phyloP scores from a whole-genome alignment of 805 yeast genomes.

The Suhomyces vadensis region DNA sequence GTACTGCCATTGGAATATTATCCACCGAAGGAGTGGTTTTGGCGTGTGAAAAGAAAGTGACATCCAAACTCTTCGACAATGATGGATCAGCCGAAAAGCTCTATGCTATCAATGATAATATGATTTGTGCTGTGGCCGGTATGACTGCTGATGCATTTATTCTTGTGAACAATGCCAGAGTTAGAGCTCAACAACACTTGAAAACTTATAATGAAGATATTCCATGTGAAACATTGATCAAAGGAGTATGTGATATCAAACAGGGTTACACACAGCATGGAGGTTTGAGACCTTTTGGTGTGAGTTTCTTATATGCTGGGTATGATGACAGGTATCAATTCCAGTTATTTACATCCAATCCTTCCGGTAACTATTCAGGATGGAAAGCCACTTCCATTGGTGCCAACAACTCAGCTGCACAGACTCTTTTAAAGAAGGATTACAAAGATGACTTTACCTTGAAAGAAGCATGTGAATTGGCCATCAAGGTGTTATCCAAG shows the following conservation, averaged over 20 bases:
- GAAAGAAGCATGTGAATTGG: conserved; percentile 80
- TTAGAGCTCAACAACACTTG: conserved; percentile 78
- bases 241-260: conserved; percentile 85
- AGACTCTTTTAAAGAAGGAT: conserved; percentile 92
- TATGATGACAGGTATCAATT: conserved; percentile 86
- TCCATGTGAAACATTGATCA: conserved; percentile 90
- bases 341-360: conserved; percentile 93
- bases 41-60: conserved; percentile 95
- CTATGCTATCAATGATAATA: conserved; percentile 78
- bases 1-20: conserved; percentile 77
- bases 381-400: conserved; percentile 99
- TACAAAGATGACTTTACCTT: conserved; percentile 77
- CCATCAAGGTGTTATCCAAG: conserved; percentile 87
- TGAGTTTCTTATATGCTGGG: conserved; percentile 94
- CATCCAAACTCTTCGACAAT: conserved; percentile 88
- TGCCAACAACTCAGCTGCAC: conserved; percentile 94
- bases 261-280: conserved; percentile 99
- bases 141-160: conserved; percentile 96
- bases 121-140: conserved; percentile 95
- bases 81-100: conserved; percentile 92
- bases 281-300: conserved; percentile 98
- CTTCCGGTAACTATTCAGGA: conserved; percentile 96
- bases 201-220: conserved; percentile 88
- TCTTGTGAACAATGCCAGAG: conserved; percentile 83
- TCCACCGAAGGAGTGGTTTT: conserved; percentile 86